phyloP scores from a whole-genome alignment of 2,329 filamentous ascomycete species.

The Colletotrichum karsti region DNA sequence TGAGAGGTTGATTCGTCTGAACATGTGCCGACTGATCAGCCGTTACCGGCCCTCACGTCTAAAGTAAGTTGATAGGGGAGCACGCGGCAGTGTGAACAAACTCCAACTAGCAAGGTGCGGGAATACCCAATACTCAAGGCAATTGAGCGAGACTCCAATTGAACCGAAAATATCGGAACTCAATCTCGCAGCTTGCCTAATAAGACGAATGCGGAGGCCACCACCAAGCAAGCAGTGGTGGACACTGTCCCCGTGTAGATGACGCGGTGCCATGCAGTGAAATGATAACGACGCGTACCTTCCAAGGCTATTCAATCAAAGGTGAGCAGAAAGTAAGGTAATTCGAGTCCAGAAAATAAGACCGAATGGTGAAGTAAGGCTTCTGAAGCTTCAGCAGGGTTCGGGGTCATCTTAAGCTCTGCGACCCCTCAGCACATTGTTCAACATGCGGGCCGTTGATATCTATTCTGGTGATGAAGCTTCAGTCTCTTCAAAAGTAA shows the following conservation, averaged over 20 bases:
- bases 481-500: not conserved
- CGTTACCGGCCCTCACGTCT: not conserved
- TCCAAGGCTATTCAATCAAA: not conserved
- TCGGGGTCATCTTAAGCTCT: not conserved
- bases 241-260: no score
- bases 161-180: no score
- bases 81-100: not conserved
- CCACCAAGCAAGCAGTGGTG: no score
- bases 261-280: no score
- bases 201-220: no score
- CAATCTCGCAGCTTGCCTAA: no score
- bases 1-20: conserved; percentile 8
- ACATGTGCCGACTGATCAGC: not conserved
- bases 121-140: no score
- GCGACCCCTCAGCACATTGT: not conserved
- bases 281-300: not conserved
- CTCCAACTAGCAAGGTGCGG: no score
- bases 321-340: not conserved
- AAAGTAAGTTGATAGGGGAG: not conserved
- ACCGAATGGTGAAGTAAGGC: not conserved
- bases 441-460: no score
- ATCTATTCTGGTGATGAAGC: no score
- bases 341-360: no score
- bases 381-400: not conserved
- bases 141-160: no score